Evolutionary conservation across 805 yeast species (phyloP), one percentile per base, ranked within the genome.

Genomic region (Alloascoidea hylecoeti): DNA sequence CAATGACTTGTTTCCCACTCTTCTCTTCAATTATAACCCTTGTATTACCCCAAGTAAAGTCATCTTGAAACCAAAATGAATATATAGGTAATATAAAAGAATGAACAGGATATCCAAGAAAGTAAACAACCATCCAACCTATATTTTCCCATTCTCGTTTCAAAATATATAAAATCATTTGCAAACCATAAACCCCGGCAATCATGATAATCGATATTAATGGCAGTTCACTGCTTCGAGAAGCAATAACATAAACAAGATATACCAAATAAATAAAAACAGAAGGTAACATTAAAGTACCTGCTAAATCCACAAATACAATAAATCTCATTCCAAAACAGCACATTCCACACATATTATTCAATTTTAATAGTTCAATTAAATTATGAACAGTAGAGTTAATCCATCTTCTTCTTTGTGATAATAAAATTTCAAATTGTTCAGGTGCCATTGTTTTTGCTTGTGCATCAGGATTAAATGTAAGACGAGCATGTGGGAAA

Each of bases 11-110:
- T 39, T 59, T 65, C 34, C 73, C 74, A 43, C 66, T 69, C 43
- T 63, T 64, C 37, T 66, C 77, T 15, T 72, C 76, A 4, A 64
- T 63, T 18, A 72, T 72, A 13, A 65, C 55, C 52, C 80, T 67
- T 5, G 80, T 73, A 44, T 72, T 75, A 48, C 80, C 80, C 80
- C 80, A 73, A 44, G 71, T 57, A 53, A 73, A 73, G 51, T 73
- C 72, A 48, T 73, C 80, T 60, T 72, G 73, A 46, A 74, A 70
- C 80, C 80, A 73, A 57, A 61, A 73, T 3, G 79, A 66, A 51
- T 72, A 73, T 34, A 64, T 56, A 3, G 80, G 80, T 41, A 73
- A 60, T 17, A 73, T 66, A 51, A 73, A 72, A 45, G 75, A 72
- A 64, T 77, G 75, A 43, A 73, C 56, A 5, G 79, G 79, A 46